Percentiles rank a stretch among this genome's conserved stretches.
These are phyloP conservation scores for Xylaria grammica DNA, from an alignment of 495 filamentous ascomycete genomes.

Conservation along the genomic window DNA sequence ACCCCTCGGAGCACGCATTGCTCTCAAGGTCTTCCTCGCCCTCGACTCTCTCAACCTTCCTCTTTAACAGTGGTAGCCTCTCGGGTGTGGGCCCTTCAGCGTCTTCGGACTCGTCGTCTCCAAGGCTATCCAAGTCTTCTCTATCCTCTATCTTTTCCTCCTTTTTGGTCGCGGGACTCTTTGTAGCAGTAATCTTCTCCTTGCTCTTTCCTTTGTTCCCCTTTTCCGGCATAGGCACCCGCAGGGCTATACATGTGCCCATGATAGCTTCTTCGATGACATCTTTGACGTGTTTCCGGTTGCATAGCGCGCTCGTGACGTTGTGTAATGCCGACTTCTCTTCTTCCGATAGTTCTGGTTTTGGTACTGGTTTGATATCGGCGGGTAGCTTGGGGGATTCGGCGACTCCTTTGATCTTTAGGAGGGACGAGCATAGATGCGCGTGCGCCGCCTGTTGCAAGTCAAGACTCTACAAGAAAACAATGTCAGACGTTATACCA, in stretches of 20 bases:
- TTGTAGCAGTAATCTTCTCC: conserved; percentile 19
- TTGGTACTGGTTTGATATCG: conserved; percentile 55
- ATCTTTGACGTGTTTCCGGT: conserved; percentile 74
- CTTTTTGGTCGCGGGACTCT: conserved; percentile 21
- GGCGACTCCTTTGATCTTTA: conserved; percentile 72
- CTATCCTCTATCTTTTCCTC: conserved; percentile 31
- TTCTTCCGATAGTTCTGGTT: conserved; percentile 53
- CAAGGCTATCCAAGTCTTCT: conserved; percentile 25
- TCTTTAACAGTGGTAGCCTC: conserved; percentile 18
- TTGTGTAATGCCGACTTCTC: conserved; percentile 62
- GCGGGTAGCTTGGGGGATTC: conserved; percentile 51
- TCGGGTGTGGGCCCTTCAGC: conserved; percentile 26
- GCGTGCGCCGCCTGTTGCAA: conserved; percentile 65
- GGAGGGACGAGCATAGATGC: conserved; percentile 77
- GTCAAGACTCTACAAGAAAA: conserved; percentile 59
- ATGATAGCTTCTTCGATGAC: conserved; percentile 65
- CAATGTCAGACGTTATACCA: neutral
- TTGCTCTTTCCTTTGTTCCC: conserved; percentile 41
- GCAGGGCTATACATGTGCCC: conserved; percentile 65
- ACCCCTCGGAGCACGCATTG: conserved; percentile 34
- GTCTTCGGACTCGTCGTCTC: conserved; percentile 29
- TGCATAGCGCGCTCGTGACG: conserved; percentile 81
- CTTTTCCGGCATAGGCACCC: conserved; percentile 56
- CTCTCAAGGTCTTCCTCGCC: conserved; percentile 42
- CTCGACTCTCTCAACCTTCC: conserved; percentile 35